A percentile compares a stretch with the other conserved stretches of the same genome.
Conservation (phyloP, 1,284 basidiomycete genomes). For the Paramarasmius palmivorus region DNA sequence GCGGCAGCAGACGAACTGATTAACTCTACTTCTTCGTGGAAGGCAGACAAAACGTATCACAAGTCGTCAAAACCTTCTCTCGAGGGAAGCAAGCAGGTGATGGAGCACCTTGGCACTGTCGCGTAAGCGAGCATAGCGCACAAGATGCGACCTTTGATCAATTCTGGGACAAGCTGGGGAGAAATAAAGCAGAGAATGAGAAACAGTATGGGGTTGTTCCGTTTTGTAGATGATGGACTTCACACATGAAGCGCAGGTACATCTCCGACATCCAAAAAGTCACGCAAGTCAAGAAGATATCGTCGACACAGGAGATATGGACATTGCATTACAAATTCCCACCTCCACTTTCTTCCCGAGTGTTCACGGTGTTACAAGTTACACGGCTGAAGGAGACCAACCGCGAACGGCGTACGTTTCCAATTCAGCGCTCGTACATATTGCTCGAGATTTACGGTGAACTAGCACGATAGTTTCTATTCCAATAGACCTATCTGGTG, state of each 20-base stretch:
- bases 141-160: slow-evolving; percentile 70
- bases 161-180: slow-evolving; percentile 67
- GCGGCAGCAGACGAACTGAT: slow-evolving; percentile 55
- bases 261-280: slow-evolving; percentile 66
- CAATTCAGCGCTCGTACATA: background rate
- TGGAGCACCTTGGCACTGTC: slow-evolving; percentile 64
- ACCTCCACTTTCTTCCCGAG: slow-evolving; percentile 67
- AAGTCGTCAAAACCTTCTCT: slow-evolving; percentile 57
- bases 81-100: slow-evolving; percentile 52
- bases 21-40: slow-evolving; percentile 58
- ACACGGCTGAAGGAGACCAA: slow-evolving; percentile 48
- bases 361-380: slow-evolving; percentile 75
- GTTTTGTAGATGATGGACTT: background rate
- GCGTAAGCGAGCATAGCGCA: slow-evolving; percentile 63
- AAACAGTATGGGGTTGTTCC: slow-evolving; percentile 49
- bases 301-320: slow-evolving; percentile 67
- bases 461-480: slow-evolving; percentile 68
- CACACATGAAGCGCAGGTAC: slow-evolving; percentile 43
- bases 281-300: slow-evolving; percentile 60
- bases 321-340: slow-evolving; percentile 71
- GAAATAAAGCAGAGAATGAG: slow-evolving; percentile 68
- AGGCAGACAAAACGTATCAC: slow-evolving; percentile 61
- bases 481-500: slow-evolving; percentile 62
- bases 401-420: slow-evolving; percentile 51
- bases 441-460: background rate